Evolutionary conservation across 768 basidiomycete species (phyloP).

Genomic region (Trametopsis cervina): DNA sequence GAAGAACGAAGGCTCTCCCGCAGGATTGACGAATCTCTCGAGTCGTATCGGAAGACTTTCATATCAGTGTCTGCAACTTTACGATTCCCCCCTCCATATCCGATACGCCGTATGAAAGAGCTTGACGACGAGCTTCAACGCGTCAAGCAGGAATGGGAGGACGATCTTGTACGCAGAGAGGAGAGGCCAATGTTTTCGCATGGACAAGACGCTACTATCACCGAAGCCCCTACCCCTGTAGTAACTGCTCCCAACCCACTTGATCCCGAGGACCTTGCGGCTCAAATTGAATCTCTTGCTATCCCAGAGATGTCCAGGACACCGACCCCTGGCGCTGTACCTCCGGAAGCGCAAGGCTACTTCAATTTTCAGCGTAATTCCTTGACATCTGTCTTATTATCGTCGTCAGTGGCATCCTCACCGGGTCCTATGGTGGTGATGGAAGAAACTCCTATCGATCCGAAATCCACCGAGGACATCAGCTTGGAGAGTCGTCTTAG

Average conservation of each 20-base stretch:
- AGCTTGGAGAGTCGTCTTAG: conserved; percentile 64
- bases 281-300: conserved; percentile 54
- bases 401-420: conserved; percentile 23
- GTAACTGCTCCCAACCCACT: conserved; percentile 10
- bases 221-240: conserved; percentile 17
- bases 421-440: conserved; percentile 26
- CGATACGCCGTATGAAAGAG: conserved; percentile 82
- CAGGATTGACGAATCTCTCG: conserved; percentile 75
- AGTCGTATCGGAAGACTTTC: conserved; percentile 79
- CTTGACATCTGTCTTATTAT: conserved; percentile 23
- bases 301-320: conserved; percentile 31
- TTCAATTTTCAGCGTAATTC: conserved; percentile 30
- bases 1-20: conserved; percentile 63
- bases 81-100: conserved; percentile 87
- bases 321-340: conserved; percentile 28
- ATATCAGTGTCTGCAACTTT: conserved; percentile 92
- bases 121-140: conserved; percentile 71
- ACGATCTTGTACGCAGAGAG: conserved; percentile 74
- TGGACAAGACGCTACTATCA: conserved; percentile 37
- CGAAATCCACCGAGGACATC: conserved; percentile 68
- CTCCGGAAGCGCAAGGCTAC: conserved; percentile 32
- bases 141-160: conserved; percentile 77
- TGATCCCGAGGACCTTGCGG: conserved; percentile 46
- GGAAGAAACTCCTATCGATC: conserved; percentile 34
- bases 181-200: conserved; percentile 44